Percentiles rank a stretch among this genome's conserved stretches.
Conservation (phyloP, 495 filamentous ascomycete genomes). For the Thermothielavioides terrestris region DNA sequence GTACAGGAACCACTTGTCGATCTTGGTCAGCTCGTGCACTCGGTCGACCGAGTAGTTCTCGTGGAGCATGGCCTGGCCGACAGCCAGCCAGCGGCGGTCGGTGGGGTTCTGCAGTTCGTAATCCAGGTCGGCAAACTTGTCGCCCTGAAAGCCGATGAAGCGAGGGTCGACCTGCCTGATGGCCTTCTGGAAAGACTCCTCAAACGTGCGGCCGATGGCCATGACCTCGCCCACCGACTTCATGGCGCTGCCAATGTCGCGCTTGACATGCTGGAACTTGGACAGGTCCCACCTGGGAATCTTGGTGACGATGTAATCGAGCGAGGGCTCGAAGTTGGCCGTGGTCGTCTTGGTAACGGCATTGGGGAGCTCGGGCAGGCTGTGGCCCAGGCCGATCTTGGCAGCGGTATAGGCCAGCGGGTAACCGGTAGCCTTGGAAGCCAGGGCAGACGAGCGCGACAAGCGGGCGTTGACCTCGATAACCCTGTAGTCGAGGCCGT, state of each 20-base stretch:
- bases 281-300: conserved; percentile 95
- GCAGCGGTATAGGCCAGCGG: conserved; percentile 93
- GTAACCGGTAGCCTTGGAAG: conserved; percentile 95
- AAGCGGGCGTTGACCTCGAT: conserved; percentile 98
- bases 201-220: conserved; percentile 96
- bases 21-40: conserved; percentile 90
- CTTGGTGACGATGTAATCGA: conserved; percentile 97
- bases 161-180: conserved; percentile 91
- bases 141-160: conserved; percentile 90
- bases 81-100: conserved; percentile 91
- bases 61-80: conserved; percentile 96
- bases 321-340: conserved; percentile 94
- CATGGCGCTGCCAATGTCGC: conserved; percentile 95
- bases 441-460: conserved; percentile 87
- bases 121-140: conserved; percentile 87
- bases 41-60: conserved; percentile 87
- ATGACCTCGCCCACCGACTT: conserved; percentile 99
- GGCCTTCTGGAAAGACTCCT: conserved; percentile 99
- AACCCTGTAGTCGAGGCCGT: conserved; percentile 94
- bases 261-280: conserved; percentile 98
- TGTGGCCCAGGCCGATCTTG: conserved; percentile 94
- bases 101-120: conserved; percentile 84
- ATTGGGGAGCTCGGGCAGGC: conserved; percentile 88
- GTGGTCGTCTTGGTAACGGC: conserved; percentile 97
- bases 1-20: conserved; percentile 94